Evolutionary conservation across 345 rosid genomes (phyloP).

Genomic region (Lenwebbia sp.): DNA sequence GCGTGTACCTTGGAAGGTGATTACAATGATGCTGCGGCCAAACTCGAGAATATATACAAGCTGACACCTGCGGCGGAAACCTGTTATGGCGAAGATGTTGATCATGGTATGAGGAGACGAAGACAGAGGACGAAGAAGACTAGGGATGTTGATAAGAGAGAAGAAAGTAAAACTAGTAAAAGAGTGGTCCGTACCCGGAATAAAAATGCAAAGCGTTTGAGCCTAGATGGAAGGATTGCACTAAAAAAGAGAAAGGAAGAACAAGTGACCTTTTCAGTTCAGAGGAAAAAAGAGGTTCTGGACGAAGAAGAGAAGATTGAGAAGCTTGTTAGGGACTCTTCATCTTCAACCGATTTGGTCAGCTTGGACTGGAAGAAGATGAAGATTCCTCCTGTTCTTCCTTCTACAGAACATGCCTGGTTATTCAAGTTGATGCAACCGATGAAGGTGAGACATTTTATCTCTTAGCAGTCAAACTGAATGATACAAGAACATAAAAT

Average conservation of each 20-base stretch:
- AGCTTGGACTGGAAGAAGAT: conserved; percentile 92
- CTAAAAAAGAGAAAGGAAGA: conserved; percentile 35
- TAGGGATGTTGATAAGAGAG: conserved; percentile 19
- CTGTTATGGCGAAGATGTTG: conserved; percentile 24
- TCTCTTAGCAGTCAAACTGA: neutral
- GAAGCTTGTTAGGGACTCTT: conserved; percentile 62
- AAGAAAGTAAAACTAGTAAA: conserved; percentile 1
- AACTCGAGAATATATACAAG: conserved; percentile 71
- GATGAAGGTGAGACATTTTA: conserved; percentile 50
- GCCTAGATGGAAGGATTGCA: conserved; percentile 55
- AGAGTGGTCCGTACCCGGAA: conserved; percentile 31
- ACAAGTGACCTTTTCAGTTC: conserved; percentile 1
- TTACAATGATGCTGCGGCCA: conserved; percentile 87
- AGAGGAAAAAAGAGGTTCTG: conserved; percentile 10
- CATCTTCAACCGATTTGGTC: conserved; percentile 54
- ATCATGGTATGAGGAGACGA: conserved; percentile 15
- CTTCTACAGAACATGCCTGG: conserved; percentile 73
- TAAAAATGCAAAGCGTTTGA: conserved; percentile 50
- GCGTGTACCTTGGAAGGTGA: conserved; percentile 39
- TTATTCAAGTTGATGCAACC: conserved; percentile 93
- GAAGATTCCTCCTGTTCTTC: conserved; percentile 94
- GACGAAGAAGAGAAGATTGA: conserved; percentile 58
- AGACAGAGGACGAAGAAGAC: conserved; percentile 32
- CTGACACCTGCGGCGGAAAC: conserved; percentile 45
- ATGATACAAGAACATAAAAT: neutral